Percentiles rank a stretch among this genome's conserved stretches.
Evolutionary conservation across 768 basidiomycete genomes (phyloP).

Genomic region (Lentinus brumalis): DNA sequence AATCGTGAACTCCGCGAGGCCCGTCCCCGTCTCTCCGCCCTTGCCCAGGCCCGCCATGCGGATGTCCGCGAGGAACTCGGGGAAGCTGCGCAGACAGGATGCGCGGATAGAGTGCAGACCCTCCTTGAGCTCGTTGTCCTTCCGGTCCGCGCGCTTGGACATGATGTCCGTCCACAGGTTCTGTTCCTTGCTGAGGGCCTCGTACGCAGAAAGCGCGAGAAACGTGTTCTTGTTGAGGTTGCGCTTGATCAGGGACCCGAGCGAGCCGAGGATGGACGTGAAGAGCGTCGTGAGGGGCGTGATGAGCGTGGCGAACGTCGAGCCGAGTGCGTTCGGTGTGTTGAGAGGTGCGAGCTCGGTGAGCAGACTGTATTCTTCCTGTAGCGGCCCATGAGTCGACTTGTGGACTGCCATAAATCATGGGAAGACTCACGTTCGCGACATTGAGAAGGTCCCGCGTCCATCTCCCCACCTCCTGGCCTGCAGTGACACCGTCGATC

Average conservation of each 20-base stretch:
- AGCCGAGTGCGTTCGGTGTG: constrained; percentile 48
- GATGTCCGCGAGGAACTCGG: constrained; percentile 80
- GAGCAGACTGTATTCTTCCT: constrained; percentile 73
- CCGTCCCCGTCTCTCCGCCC: constrained; percentile 62
- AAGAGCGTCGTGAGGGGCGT: constrained; percentile 67
- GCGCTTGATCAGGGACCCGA: constrained; percentile 70
- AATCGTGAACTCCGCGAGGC: constrained; percentile 61
- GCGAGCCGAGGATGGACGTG: constrained; percentile 60
- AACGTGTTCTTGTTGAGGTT: constrained; percentile 79
- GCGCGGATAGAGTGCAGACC: constrained; percentile 63
- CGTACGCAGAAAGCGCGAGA: constrained; percentile 74
- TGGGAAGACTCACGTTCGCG: constrained; percentile 53
- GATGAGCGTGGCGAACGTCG: constrained; percentile 64
- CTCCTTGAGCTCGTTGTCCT: constrained; percentile 70
- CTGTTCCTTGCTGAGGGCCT: constrained; percentile 57
- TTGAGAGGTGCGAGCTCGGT: constrained; percentile 64
- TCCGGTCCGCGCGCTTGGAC: constrained; percentile 45
- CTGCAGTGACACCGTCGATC: constrained; percentile 62
- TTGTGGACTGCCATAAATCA: no score
- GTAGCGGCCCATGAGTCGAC: background rate
- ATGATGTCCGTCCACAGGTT: constrained; percentile 69
- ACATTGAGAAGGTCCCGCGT: constrained; percentile 64
- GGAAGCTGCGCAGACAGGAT: constrained; percentile 79
- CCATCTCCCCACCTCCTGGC: constrained; percentile 74
- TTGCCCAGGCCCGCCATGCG: constrained; percentile 62